Conservation (phyloP, 2,329 filamentous ascomycete genomes). For the Fusarium anguioides region DNA sequence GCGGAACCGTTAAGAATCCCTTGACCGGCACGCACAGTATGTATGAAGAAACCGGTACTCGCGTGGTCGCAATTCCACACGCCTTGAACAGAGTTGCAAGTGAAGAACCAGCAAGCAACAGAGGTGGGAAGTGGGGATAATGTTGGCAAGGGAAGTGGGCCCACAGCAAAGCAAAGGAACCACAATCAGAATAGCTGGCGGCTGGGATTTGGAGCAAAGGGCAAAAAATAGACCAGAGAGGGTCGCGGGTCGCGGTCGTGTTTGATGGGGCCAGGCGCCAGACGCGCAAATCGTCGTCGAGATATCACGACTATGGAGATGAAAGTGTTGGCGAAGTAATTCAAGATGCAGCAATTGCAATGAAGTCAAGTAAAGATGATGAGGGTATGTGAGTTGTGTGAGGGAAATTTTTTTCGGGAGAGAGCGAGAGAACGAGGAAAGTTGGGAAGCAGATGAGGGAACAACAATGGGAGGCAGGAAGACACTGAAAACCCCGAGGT, state of each 20-base stretch:
- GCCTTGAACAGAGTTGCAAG: constrained; percentile 22
- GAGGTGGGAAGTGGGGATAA: constrained; percentile 43
- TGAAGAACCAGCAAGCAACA: constrained; percentile 15
- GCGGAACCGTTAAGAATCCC: constrained; percentile 43
- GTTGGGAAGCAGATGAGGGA: constrained; percentile 42
- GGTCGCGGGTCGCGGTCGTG: constrained; percentile 43
- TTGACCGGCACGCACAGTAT: constrained; percentile 39
- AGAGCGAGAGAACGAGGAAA: constrained; percentile 37
- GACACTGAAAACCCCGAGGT: constrained; percentile 26
- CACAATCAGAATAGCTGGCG: constrained; percentile 44
- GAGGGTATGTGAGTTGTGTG: constrained; percentile 40
- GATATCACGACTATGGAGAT: constrained; percentile 32
- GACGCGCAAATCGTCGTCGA: constrained; percentile 42
- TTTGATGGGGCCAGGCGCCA: constrained; percentile 47
- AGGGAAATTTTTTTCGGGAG: constrained; percentile 35
- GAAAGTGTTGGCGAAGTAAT: constrained; percentile 8
- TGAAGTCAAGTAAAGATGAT: constrained; percentile 32
- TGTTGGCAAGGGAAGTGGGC: constrained; percentile 44
- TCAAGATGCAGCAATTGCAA: constrained; percentile 11
- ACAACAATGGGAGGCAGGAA: constrained; percentile 35
- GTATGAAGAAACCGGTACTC: constrained; percentile 28
- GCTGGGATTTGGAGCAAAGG: constrained; percentile 45
- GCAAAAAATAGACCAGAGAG: constrained; percentile 42
- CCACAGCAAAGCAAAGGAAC: constrained; percentile 43
- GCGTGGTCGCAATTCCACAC: constrained; percentile 33